Conservation (phyloP, 2,329 filamentous ascomycete genomes). For the Sclerotinia subarctica region DNA sequence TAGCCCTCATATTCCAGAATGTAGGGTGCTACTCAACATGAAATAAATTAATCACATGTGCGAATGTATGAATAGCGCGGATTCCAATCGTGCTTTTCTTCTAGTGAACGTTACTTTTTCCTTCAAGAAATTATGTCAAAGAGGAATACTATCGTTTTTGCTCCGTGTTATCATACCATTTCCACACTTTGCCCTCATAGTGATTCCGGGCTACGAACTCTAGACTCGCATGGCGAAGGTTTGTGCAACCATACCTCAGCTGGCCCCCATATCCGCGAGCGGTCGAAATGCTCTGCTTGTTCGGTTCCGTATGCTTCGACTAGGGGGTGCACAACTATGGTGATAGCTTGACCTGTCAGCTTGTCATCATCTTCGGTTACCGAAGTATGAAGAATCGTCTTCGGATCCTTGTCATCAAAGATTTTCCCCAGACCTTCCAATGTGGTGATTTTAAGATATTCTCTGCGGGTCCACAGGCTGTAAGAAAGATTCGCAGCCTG, state of each 20-base stretch:
- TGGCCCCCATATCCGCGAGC: conserved; percentile 21
- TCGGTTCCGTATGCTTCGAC: conserved; percentile 23
- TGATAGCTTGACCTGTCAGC: conserved; percentile 22
- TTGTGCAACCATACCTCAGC: conserved; percentile 26
- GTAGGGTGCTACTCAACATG: no score
- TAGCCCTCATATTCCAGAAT: no score
- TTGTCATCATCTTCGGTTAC: conserved; percentile 24
- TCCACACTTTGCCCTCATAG: no score
- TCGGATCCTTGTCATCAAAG: conserved; percentile 13
- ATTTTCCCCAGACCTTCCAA: conserved; percentile 7
- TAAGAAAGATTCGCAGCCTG: conserved; percentile 23
- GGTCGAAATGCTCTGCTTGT: conserved; percentile 25
- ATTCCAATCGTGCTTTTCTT: no score
- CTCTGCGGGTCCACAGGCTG: conserved; percentile 26
- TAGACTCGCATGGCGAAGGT: neutral
- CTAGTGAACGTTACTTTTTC: no score
- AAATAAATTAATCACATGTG: no score
- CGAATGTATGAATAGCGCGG: no score
- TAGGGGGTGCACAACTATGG: conserved; percentile 25
- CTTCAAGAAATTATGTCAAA: no score
- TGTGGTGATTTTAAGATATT: conserved; percentile 16
- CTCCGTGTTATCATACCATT: no score
- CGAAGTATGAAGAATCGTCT: conserved; percentile 19
- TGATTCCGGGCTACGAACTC: no score
- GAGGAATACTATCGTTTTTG: no score